Base-by-base conservation (phyloP, 257 asterid genomes). In the Misopates orontium region DNA sequence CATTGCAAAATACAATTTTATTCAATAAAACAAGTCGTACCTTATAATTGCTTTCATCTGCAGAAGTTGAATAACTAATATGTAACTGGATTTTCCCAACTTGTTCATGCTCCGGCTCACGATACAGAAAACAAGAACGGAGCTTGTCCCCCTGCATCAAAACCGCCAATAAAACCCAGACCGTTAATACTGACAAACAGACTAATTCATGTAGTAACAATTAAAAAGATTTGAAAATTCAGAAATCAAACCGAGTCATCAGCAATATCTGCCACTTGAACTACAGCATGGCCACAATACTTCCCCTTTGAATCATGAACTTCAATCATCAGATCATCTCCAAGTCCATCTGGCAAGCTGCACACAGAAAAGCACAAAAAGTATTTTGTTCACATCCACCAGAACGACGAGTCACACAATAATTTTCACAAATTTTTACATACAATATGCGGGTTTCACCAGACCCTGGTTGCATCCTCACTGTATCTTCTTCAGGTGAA, bases 381-480 rank as follows among this genome's bases (percentile, higher is more conserved):
- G 31, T 16, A 8, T 18, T 18, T 59, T 55, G 66, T 23, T 72
- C 31, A 45, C 56, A 63, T 31, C 61, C 5, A 32, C 36, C 25
- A 67, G 31, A 66, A 51, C 21, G 24, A 72, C 57, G 62, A 66
- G 62, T 14, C 22, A 45, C 31, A 28, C 24, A 22, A 19, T 39
- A 45, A 10, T 28, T 28, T 28, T 28, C 7, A 28, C 36, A 75
- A 60, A 68, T 22, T n/a, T 60, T 55, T 48, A 85, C 97, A 12
- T 83, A 93, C 99, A 93, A 90, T 56, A 93, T 82, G 60, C 87
- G 90, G 69, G 85, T 84, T 87, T 93, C 99, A 23, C 95, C 91
- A 18, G 99, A 88, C 82, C 96, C 99, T 68, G 99, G 92, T 75
- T 82, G 97, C 95, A 93, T 83, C 81, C 86, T 84, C 56, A 88